Percentiles rank a stretch among this genome's conserved stretches.
These are phyloP conservation scores for Rosa multiflora DNA, from an alignment of 306 rosid species.

Conservation along the genomic window DNA sequence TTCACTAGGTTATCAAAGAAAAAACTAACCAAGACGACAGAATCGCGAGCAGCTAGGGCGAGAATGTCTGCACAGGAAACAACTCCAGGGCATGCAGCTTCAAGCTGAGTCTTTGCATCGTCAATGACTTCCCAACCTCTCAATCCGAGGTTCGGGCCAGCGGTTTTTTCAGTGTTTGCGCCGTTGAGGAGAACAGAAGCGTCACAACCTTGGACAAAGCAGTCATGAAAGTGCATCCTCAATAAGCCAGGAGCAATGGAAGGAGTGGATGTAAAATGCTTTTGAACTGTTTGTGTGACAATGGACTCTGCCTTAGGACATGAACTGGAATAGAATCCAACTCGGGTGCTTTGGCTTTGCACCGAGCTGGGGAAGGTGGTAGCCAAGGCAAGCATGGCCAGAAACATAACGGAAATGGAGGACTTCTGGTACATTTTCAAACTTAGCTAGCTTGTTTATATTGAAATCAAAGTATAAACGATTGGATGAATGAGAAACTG, in stretches of 20 bases:
- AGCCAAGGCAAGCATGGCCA: slow-evolving; percentile 4
- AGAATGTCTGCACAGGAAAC: slow-evolving; percentile 32
- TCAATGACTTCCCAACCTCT: slow-evolving; percentile 26
- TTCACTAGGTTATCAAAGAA: background rate
- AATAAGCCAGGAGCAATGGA: slow-evolving; percentile 13
- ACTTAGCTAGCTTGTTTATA: too few relatives aligned
- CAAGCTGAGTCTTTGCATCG: slow-evolving; percentile 28
- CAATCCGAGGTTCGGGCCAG: slow-evolving; percentile 8
- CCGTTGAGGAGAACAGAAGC: slow-evolving; percentile 25
- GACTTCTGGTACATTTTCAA: background rate
- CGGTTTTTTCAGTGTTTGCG: slow-evolving; percentile 5
- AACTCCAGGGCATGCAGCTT: slow-evolving; percentile 27
- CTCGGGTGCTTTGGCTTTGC: slow-evolving; percentile 13
- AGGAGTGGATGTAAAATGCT: slow-evolving; percentile 17
- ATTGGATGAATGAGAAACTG: background rate
- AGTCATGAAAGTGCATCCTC: slow-evolving; percentile 28
- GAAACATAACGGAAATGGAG: background rate
- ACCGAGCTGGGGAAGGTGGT: slow-evolving; percentile 9
- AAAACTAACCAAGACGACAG: slow-evolving; percentile 18
- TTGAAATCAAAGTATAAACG: too few relatives aligned
- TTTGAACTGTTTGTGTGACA: slow-evolving; percentile 6
- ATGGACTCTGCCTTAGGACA: slow-evolving; percentile 22
- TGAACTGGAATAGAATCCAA: slow-evolving; percentile 20
- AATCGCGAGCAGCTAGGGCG: slow-evolving; percentile 30
- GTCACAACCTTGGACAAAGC: slow-evolving; percentile 27